Conservation (phyloP, 2,329 filamentous ascomycete genomes). For the Grosmannia serpens region DNA sequence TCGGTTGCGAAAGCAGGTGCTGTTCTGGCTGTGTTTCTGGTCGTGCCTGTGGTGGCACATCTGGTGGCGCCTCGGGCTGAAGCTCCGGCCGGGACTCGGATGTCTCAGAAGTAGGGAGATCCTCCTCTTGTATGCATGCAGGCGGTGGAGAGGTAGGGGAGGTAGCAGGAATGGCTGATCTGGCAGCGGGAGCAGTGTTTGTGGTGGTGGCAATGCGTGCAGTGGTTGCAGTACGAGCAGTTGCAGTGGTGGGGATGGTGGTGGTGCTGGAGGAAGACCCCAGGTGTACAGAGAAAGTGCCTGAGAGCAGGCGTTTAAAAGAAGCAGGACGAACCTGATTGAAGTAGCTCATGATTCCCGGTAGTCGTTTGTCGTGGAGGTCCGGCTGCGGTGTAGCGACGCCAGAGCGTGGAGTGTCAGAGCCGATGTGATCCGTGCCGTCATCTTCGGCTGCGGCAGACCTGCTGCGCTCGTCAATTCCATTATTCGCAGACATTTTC, state of each 20-base stretch:
- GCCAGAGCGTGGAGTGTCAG: slow-evolving; percentile 79
- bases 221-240: slow-evolving; percentile 19
- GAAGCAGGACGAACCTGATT: slow-evolving; percentile 94
- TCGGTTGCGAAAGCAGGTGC: slow-evolving; percentile 1
- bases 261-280: slow-evolving; percentile 10
- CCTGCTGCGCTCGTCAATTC: slow-evolving; percentile 43
- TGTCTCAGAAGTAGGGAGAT: background rate
- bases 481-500: slow-evolving; percentile 25
- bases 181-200: background rate
- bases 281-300: slow-evolving; percentile 24
- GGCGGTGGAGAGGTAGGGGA: background rate
- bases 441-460: slow-evolving; percentile 55
- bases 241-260: slow-evolving; percentile 5
- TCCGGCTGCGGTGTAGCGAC: slow-evolving; percentile 90
- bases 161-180: background rate
- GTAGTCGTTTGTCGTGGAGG: slow-evolving; percentile 85
- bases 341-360: slow-evolving; percentile 95
- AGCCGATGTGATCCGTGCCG: slow-evolving; percentile 64
- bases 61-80: background rate
- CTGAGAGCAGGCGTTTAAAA: slow-evolving; percentile 39
- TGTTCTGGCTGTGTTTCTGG: slow-evolving; percentile 8
- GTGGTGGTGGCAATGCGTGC: slow-evolving; percentile 2
- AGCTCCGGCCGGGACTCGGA: background rate
- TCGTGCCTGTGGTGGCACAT: background rate
- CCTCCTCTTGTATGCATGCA: background rate